Evolutionary conservation across 148 eudicot species (phyloP).

Genomic region (Salicornia ramosissima): DNA sequence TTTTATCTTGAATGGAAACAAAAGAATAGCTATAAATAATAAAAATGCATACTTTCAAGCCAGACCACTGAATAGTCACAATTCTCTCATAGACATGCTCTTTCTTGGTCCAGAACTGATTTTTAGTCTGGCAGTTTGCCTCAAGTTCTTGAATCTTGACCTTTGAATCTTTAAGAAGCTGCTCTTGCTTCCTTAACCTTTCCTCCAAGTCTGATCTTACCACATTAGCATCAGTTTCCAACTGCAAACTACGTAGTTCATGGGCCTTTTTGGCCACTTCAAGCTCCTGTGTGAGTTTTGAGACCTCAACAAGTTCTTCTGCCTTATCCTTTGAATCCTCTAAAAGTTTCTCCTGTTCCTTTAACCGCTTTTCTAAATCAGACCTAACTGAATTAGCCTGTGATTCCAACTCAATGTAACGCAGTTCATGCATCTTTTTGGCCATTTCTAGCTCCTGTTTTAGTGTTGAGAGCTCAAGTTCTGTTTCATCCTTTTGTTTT

Average conservation of each 20-base stretch:
- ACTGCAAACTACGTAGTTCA: slow-evolving; percentile 38
- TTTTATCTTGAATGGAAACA: slow-evolving; percentile 13
- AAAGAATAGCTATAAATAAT: slow-evolving; percentile 1
- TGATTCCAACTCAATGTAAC: slow-evolving; percentile 36
- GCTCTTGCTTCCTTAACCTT: slow-evolving; percentile 46
- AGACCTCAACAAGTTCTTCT: slow-evolving; percentile 43
- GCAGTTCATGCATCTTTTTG: slow-evolving; percentile 48
- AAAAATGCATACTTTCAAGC: slow-evolving; percentile 48
- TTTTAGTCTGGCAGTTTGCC: slow-evolving; percentile 39
- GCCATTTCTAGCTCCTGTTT: slow-evolving; percentile 49
- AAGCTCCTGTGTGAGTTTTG: slow-evolving; percentile 42
- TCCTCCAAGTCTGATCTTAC: slow-evolving; percentile 46
- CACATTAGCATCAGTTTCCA: slow-evolving; percentile 39
- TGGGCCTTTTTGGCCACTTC: slow-evolving; percentile 45
- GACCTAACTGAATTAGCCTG: slow-evolving; percentile 35
- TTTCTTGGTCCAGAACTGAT: slow-evolving; percentile 55
- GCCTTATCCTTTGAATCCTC: slow-evolving; percentile 42
- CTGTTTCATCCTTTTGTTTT: slow-evolving; percentile 44
- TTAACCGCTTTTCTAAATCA: slow-evolving; percentile 52
- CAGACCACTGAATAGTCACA: slow-evolving; percentile 58
- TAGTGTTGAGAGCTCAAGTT: slow-evolving; percentile 24
- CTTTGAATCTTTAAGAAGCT: slow-evolving; percentile 41
- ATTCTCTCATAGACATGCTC: slow-evolving; percentile 47
- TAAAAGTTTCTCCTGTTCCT: slow-evolving; percentile 39
- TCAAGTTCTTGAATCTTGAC: slow-evolving; percentile 54